Percentiles rank a stretch among this genome's conserved stretches.
These are phyloP conservation scores for Teratosphaeria pseudoeucalypti DNA, from an alignment of 2,329 filamentous ascomycete genomes.

Conservation along the genomic window DNA sequence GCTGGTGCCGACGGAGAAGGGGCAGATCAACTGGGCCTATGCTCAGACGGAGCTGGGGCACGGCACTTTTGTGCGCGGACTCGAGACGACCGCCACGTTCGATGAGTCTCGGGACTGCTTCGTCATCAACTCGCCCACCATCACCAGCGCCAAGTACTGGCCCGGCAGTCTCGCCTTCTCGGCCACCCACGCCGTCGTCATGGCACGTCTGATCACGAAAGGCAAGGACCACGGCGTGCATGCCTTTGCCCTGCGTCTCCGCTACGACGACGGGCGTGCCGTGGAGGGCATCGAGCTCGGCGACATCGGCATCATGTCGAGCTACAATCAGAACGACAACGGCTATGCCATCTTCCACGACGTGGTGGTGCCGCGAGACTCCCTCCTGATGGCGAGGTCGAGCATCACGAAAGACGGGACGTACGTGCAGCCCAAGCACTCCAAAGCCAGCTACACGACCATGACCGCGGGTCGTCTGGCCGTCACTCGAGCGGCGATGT, in stretches of 20 bases:
- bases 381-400: constrained; percentile 4
- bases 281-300: constrained; percentile 6
- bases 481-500: constrained; percentile 5
- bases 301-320: constrained; percentile 6
- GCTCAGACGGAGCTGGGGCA: constrained; percentile 7
- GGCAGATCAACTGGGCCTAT: constrained; percentile 1
- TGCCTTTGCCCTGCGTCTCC: constrained; percentile 4
- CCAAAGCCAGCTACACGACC: constrained; percentile 5
- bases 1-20: neutral
- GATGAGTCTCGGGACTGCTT: constrained; percentile 3
- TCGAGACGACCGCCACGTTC: constrained; percentile 8
- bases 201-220: constrained; percentile 4
- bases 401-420: constrained; percentile 5
- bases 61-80: constrained; percentile 5
- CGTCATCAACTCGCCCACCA: constrained; percentile 5
- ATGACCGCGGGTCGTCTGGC: constrained; percentile 4
- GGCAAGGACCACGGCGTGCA: constrained; percentile 4
- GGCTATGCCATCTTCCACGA: constrained; percentile 5
- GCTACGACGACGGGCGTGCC: constrained; percentile 4
- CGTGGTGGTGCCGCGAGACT: constrained; percentile 4
- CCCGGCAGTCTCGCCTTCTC: constrained; percentile 5
- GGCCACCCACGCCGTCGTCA: constrained; percentile 6
- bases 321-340: constrained; percentile 6
- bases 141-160: constrained; percentile 8
- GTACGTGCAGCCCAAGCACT: constrained; percentile 5